phyloP scores from a whole-genome alignment of 2,329 filamentous ascomycete genomes.

The Dactylellina haptotyla region DNA sequence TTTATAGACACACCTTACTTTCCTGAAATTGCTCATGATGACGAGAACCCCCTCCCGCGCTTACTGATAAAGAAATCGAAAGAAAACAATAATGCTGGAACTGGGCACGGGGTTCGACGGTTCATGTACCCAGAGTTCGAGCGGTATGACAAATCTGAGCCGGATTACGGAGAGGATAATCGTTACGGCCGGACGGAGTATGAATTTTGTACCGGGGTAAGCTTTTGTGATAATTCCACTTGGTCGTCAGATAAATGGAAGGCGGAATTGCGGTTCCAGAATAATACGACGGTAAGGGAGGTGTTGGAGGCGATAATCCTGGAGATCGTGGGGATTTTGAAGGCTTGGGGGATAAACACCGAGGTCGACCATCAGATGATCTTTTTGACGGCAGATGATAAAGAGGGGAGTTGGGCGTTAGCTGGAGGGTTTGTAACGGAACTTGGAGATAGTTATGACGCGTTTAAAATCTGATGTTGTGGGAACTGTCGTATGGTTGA shows the following conservation, averaged over 20 bases:
- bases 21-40: background rate
- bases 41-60: background rate
- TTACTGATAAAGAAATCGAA: background rate
- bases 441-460: background rate
- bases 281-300: conserved; percentile 4
- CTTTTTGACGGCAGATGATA: background rate
- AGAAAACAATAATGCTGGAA: too few relatives aligned
- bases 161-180: background rate
- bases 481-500: too few relatives aligned
- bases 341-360: background rate
- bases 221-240: too few relatives aligned
- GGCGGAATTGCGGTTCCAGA: conserved; percentile 1
- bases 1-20: background rate
- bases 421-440: background rate
- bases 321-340: conserved; percentile 7
- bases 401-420: background rate
- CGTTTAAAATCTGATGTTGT: too few relatives aligned
- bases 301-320: conserved; percentile 3
- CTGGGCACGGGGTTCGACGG: background rate
- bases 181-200: background rate
- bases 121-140: background rate
- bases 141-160: background rate
- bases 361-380: background rate
- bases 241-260: conserved; percentile 20
- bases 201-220: background rate